phyloP scores from a whole-genome alignment of 441 rosid genomes.

The Erodium moschatum region DNA sequence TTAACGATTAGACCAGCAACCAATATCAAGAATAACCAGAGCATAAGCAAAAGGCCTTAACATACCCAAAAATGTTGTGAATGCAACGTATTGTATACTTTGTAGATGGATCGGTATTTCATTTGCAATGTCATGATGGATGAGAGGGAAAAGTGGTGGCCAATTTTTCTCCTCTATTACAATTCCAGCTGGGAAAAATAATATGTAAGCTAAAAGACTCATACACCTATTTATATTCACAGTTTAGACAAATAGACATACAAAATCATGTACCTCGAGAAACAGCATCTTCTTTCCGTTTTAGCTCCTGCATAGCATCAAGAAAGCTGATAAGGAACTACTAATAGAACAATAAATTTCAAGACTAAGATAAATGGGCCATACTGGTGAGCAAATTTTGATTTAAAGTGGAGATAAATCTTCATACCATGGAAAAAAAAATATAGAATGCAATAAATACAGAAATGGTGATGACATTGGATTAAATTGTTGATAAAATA shows the following conservation, averaged over 20 bases:
- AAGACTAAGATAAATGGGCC: background rate
- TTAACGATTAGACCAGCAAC: slow-evolving; percentile 6
- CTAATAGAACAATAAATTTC: slow-evolving; percentile 3
- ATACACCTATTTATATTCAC: background rate
- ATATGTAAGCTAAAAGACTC: slow-evolving; percentile 4
- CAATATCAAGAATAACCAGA: background rate
- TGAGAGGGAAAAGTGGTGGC: slow-evolving; percentile 85
- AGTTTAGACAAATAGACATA: slow-evolving; percentile 1
- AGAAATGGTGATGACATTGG: background rate
- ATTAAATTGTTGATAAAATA: background rate
- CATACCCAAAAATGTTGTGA: slow-evolving; percentile 84
- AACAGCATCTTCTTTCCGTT: slow-evolving; percentile 82
- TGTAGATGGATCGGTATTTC: slow-evolving; percentile 95
- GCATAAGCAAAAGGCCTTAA: slow-evolving; percentile 12
- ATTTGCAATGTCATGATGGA: slow-evolving; percentile 85
- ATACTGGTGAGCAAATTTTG: background rate
- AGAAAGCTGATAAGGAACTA: slow-evolving; percentile 17
- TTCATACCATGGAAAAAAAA: background rate
- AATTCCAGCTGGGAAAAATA: slow-evolving; percentile 60
- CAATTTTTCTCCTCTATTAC: slow-evolving; percentile 89
- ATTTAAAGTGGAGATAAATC: slow-evolving; percentile 8
- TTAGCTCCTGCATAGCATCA: slow-evolving; percentile 54
- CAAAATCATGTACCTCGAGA: slow-evolving; percentile 35
- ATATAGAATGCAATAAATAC: background rate
- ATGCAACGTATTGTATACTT: slow-evolving; percentile 79